A percentile compares a stretch with the other conserved stretches of the same genome.
phyloP scores from a whole-genome alignment of 352 stramenopile species.

The Pythium graminicola region DNA sequence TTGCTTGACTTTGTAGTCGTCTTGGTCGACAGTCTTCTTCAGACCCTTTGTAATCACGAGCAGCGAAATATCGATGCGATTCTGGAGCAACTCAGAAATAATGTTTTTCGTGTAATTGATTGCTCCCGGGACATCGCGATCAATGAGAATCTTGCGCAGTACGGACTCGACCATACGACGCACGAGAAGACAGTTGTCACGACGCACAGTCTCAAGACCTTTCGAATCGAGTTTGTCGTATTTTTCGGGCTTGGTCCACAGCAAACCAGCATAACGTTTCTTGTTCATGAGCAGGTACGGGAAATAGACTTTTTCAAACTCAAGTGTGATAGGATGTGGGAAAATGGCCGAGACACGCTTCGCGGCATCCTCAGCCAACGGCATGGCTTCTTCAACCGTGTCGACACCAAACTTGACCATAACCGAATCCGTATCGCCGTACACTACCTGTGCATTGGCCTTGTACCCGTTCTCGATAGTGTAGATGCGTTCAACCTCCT shows the following conservation, averaged over 20 bases:
- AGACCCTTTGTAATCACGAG: constrained; percentile 99
- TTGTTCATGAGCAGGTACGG: constrained; percentile 99
- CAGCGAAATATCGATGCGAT: constrained; percentile 99
- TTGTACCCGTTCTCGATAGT: constrained; percentile 92
- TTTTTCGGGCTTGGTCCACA: constrained; percentile 90
- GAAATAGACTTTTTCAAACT: constrained; percentile 99
- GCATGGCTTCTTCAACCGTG: constrained; percentile 96
- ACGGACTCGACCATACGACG: constrained; percentile 96
- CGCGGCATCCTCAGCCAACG: constrained; percentile 95
- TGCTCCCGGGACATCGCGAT: constrained; percentile 92
- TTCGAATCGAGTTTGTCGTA: constrained; percentile 99
- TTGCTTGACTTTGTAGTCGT: constrained; percentile 99
- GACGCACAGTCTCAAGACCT: constrained; percentile 97
- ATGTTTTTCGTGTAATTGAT: constrained; percentile 97
- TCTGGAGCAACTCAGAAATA: constrained; percentile 98
- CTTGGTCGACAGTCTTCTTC: constrained; percentile 96
- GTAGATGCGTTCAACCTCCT: constrained; percentile 96
- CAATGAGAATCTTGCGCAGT: constrained; percentile 98
- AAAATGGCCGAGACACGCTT: constrained; percentile 96
- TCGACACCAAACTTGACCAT: constrained; percentile 99
- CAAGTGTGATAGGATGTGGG: constrained; percentile 95
- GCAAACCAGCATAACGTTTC: constrained; percentile 89
- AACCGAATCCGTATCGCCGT: constrained; percentile 99
- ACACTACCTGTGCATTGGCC: constrained; percentile 96
- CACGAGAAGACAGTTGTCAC: constrained; percentile 98